Evolutionary conservation across 2,329 filamentous ascomycete genomes (phyloP).

Genomic region (Mycosphaerella arachidis): DNA sequence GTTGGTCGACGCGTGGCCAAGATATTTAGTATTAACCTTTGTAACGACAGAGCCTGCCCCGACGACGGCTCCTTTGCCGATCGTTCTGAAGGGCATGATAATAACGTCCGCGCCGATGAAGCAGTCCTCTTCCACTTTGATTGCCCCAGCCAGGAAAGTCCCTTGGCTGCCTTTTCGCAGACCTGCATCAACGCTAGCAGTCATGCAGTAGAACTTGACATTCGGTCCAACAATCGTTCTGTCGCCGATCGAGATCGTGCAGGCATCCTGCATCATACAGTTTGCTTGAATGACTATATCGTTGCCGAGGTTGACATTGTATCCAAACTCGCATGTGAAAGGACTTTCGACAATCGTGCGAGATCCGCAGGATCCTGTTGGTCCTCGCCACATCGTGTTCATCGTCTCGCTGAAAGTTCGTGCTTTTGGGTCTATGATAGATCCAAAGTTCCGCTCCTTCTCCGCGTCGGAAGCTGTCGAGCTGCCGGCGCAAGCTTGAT

Average conservation of each 20-base stretch:
- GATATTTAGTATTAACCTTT: slow-evolving; percentile 39
- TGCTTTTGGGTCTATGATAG: slow-evolving; percentile 63
- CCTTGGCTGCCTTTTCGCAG: slow-evolving; percentile 69
- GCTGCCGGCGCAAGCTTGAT: slow-evolving; percentile 45
- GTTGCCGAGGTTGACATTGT: slow-evolving; percentile 84
- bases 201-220: slow-evolving; percentile 78
- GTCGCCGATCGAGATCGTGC: slow-evolving; percentile 74
- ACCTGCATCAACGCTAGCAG: slow-evolving; percentile 67
- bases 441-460: slow-evolving; percentile 63
- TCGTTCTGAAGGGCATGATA: slow-evolving; percentile 54
- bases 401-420: slow-evolving; percentile 28
- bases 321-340: slow-evolving; percentile 91
- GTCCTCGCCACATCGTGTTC: slow-evolving; percentile 15
- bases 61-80: slow-evolving; percentile 51
- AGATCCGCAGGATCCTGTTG: slow-evolving; percentile 62
- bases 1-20: background rate
- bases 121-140: slow-evolving; percentile 71
- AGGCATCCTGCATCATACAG: slow-evolving; percentile 84
- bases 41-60: slow-evolving; percentile 54
- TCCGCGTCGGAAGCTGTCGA: slow-evolving; percentile 61
- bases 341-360: slow-evolving; percentile 78
- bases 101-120: slow-evolving; percentile 60
- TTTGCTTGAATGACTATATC: slow-evolving; percentile 78
- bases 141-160: slow-evolving; percentile 63
- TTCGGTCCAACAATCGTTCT: slow-evolving; percentile 68